Percentiles rank a stretch among this genome's conserved stretches.
Conservation (phyloP, 306 rosid genomes). For the Cicer arietinum region DNA sequence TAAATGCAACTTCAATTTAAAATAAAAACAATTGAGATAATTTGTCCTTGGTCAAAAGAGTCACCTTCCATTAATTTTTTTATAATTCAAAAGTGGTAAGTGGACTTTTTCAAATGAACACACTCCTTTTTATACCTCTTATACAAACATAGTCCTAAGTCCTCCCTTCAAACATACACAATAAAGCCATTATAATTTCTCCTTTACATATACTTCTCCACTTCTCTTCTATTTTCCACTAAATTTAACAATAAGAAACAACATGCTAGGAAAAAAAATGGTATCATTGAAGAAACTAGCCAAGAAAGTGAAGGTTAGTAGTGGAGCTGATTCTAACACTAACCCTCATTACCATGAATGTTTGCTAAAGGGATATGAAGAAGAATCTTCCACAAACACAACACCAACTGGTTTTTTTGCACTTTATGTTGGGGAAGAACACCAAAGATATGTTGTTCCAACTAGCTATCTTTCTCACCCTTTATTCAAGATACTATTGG, state of each 20-base stretch:
- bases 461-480: slow-evolving; percentile 85
- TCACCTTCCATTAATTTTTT: slow-evolving; percentile 12
- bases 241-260: neutral
- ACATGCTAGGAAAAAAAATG: slow-evolving; percentile 71
- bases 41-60: neutral
- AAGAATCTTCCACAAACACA: slow-evolving; percentile 42
- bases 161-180: slow-evolving; percentile 23
- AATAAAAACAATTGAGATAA: neutral
- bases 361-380: slow-evolving; percentile 51
- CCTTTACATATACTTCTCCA: neutral
- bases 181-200: slow-evolving; percentile 9
- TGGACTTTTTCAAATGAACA: slow-evolving; percentile 39
- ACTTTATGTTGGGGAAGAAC: slow-evolving; percentile 79
- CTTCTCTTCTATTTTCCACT: slow-evolving; percentile 11
- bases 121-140: slow-evolving; percentile 34
- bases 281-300: slow-evolving; percentile 70
- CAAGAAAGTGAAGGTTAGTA: slow-evolving; percentile 58
- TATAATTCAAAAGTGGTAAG: slow-evolving; percentile 40
- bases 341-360: slow-evolving; percentile 49
- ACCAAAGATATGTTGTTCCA: slow-evolving; percentile 69
- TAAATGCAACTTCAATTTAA: no score
- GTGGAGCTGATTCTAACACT: slow-evolving; percentile 39
- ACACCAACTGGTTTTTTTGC: slow-evolving; percentile 83
- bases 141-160: slow-evolving; percentile 36
- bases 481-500: slow-evolving; percentile 82